Conservation (phyloP, 2,329 filamentous ascomycete genomes). For the Metarhizium rileyi region DNA sequence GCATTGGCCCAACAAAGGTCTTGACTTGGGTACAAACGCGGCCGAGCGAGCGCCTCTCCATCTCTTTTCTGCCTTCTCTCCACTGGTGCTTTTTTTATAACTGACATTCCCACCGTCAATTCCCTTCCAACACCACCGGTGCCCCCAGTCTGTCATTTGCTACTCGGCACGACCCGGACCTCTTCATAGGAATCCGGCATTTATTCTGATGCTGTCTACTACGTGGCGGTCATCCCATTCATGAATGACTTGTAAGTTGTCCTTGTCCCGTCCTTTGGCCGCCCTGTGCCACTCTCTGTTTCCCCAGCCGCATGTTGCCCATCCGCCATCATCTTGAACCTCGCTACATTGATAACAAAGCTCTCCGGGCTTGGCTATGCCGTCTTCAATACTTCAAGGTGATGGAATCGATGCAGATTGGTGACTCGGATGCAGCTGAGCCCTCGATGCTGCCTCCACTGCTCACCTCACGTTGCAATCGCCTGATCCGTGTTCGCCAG, state of each 20-base stretch:
- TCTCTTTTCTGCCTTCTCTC: slow-evolving; percentile 30
- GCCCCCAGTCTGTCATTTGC: slow-evolving; percentile 14
- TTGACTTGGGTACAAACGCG: slow-evolving; percentile 17
- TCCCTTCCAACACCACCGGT: slow-evolving; percentile 23
- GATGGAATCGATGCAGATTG: slow-evolving; percentile 27
- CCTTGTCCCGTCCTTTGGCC: slow-evolving; percentile 14
- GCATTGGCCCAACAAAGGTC: slow-evolving; percentile 11
- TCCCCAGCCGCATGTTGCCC: slow-evolving; percentile 26
- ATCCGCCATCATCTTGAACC: slow-evolving; percentile 24
- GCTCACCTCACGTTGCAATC: slow-evolving; percentile 29
- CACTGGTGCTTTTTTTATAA: slow-evolving; percentile 24
- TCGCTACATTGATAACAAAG: slow-evolving; percentile 25
- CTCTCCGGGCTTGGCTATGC: slow-evolving; percentile 16
- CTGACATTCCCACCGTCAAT: slow-evolving; percentile 22
- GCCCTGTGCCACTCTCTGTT: slow-evolving; percentile 21
- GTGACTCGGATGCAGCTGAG: slow-evolving; percentile 21
- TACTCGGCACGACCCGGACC: slow-evolving; percentile 4
- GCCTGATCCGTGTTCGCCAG: slow-evolving; percentile 33
- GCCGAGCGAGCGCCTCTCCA: slow-evolving; percentile 19
- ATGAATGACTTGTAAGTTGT: slow-evolving; percentile 43
- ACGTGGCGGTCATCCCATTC: slow-evolving; percentile 30
- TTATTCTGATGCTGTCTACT: slow-evolving; percentile 19
- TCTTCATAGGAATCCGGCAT: slow-evolving; percentile 9
- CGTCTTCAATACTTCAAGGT: slow-evolving; percentile 16
- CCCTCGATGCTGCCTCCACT: slow-evolving; percentile 12